Evolutionary conservation across 2,329 filamentous ascomycete genomes (phyloP), one percentile per base, ranked within the genome.

Genomic region (Colletotrichum godetiae): DNA sequence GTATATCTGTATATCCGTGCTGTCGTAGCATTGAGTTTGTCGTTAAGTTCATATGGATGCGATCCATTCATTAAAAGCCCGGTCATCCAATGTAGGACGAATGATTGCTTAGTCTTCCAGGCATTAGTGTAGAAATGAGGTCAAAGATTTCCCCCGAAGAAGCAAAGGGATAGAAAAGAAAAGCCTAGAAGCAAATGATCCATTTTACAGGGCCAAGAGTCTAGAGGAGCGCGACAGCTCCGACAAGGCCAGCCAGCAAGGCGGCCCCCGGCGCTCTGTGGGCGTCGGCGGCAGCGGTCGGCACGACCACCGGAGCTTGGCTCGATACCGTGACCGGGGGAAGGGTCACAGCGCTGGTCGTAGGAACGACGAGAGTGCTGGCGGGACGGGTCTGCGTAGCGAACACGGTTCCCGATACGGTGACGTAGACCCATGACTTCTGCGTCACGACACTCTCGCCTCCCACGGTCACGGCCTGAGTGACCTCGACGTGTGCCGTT

Each of bases 401-500:
- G 74, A 75, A 78, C 53, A 78, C 75, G 27, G 80, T 81, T 68
- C 78, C 76, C 67, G 75, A 76, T 19, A 75, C 73, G 56, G 80
- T 81, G 42, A 75, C 63, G 67, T 79, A 76, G 29, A 80, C 80
- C 49, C 80, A 74, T 49, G 80, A 81, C 74, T 81, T 78, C 35
- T 78, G 67, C 11, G 82, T 84, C 31, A 83, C 78, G 13, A 82
- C 84, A 57, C 79, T 71, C 62, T 76, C 79, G 5, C 73, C 72
- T 10, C 76, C 79, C 5, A 79, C 79, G 0, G 68, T 74, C n/a
- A 84, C 80, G n/a, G 81, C 81, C 56, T 85, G 75, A 13, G 86
- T 87, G 7, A 82, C 81, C 12, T 83, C 81, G 42, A 85, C 77
- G 66, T 84, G 77, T 67, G 78, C 78, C 29, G 83, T 85, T 70